Evolutionary conservation across 2,329 filamentous ascomycete genomes (phyloP), one percentile per base, ranked within the genome.

Genomic region (Paecilomyces dactylethromorphus): DNA sequence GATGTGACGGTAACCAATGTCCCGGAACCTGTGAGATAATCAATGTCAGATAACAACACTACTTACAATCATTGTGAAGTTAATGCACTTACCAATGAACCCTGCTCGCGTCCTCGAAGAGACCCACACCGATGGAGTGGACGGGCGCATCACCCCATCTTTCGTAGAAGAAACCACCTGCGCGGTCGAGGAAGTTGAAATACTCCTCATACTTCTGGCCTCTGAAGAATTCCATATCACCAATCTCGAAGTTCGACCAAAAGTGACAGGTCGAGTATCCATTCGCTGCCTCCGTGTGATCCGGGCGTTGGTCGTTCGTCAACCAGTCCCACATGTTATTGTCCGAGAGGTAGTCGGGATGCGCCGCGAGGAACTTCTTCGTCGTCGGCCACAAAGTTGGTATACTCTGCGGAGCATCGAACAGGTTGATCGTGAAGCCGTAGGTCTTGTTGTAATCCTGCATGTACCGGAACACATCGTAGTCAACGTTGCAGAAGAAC

Each of bases 171-270:
- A 99, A 99, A 24, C 94, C 94, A 39, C 94, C 94, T 0, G 92
- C 91, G 21, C 90, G 86, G 75, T 99, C 94, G 33, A 99, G 83
- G 74, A 97, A 92, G 70, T 96, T 87, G 72, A 99, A 99, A 76
- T 97, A 99, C 63, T 95, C 92, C 71, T 96, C 90, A 71, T 99
- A 99, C 53, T 86, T 83, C 72, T 92, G 85, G 70, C 91, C 90
- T 54, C 94, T 82, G 90, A 92, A 99, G 76, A 99, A 96, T 63
- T 84, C 84, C 83, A 99, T 85, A 74, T 97, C 91, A 53, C 85
- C 93, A 67, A 99, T 93, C 76, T 99, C 94, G 68, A 99, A 99
- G 76, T 99, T 99, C 69, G 88, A 94, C 94, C 94, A 99, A 81
- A 99, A 99, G 76, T 99, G 94, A 74, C 94, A 99, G 2, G 94